These are phyloP conservation scores for Piromyces finnis DNA, from an alignment of 192 early-diverging fungal genomes.

Conservation along the genomic window DNA sequence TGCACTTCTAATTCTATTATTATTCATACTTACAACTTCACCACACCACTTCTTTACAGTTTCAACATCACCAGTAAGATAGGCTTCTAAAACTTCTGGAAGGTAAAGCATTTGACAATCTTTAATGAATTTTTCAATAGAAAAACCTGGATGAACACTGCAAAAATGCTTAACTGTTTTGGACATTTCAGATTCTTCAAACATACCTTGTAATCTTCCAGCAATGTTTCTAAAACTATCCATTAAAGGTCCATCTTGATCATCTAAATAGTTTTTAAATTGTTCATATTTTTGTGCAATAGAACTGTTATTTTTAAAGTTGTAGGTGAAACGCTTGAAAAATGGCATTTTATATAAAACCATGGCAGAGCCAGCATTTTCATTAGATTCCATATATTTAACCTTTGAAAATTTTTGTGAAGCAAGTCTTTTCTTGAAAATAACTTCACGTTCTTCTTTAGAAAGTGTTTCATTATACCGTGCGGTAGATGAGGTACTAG, in stretches of 20 bases:
- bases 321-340: background rate
- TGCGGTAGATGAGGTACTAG: background rate
- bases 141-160: conserved; percentile 70
- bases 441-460: background rate
- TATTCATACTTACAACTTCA: conserved; percentile 49
- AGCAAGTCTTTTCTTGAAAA: background rate
- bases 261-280: background rate
- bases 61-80: conserved; percentile 65
- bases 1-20: too few species aligned
- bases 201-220: conserved; percentile 9
- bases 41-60: conserved; percentile 85
- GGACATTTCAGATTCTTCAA: conserved; percentile 88
- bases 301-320: background rate
- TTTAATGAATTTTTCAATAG: conserved; percentile 68
- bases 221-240: background rate
- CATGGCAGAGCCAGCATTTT: background rate
- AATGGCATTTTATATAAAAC: background rate
- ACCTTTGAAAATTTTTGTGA: background rate
- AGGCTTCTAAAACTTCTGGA: conserved; percentile 91
- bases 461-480: background rate
- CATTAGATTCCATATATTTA: background rate
- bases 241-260: background rate
- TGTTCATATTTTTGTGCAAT: background rate
- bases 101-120: conserved; percentile 83
- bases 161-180: conserved; percentile 65